These are phyloP conservation scores for Jacaranda copaia DNA, from an alignment of 257 asterid genomes.

Conservation along the genomic window DNA sequence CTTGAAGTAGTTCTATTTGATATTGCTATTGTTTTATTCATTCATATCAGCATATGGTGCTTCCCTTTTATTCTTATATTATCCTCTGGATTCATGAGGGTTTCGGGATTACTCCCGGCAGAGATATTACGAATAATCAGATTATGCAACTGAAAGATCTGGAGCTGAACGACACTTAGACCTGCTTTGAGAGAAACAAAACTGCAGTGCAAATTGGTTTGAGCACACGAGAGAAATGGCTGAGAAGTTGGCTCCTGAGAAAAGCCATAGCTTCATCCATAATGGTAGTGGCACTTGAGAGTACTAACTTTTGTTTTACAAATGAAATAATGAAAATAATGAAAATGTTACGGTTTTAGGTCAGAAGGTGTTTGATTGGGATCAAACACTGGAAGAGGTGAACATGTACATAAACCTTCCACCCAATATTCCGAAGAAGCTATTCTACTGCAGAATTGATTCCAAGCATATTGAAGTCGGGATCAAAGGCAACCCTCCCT, in stretches of 20 bases:
- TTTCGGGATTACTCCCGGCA: constrained; percentile 22
- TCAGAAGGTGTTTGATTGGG: constrained; percentile 97
- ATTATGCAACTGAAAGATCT: neutral
- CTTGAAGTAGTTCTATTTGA: neutral
- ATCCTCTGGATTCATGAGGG: constrained; percentile 21
- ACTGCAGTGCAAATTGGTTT: neutral
- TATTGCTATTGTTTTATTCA: neutral
- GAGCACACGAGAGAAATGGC: constrained; percentile 54
- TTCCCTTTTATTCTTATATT: neutral
- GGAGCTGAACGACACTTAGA: neutral
- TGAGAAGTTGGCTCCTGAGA: constrained; percentile 87
- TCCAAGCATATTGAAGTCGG: constrained; percentile 93
- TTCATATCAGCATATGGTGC: neutral
- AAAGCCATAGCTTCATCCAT: constrained; percentile 71
- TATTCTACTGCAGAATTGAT: constrained; percentile 72
- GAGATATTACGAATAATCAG: constrained; percentile 19
- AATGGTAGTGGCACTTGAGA: constrained; percentile 55
- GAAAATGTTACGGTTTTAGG: constrained; percentile 52
- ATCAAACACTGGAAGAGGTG: constrained; percentile 96
- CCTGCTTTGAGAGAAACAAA: neutral
- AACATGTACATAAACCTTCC: constrained; percentile 91
- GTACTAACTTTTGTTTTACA: neutral
- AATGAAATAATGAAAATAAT: constrained; percentile 4
- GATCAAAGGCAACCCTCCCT: constrained; percentile 95
- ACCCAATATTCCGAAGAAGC: constrained; percentile 82